Evolutionary conservation across 768 basidiomycete genomes (phyloP).

Genomic region (Psilocybe cyanescens): DNA sequence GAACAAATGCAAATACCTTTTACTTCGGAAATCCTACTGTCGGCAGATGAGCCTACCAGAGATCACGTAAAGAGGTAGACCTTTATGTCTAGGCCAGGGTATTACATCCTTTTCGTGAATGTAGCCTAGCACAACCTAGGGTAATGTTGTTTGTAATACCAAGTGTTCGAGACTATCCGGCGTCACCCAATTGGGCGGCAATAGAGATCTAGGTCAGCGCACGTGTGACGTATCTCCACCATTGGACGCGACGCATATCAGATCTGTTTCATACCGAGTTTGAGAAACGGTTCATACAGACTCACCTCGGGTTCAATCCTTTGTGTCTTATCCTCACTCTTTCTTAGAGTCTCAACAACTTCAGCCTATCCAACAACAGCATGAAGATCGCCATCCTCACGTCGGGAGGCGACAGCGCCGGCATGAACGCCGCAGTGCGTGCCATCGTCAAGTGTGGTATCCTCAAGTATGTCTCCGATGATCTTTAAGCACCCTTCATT

Average conservation of each 20-base stretch:
- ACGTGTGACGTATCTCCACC: conserved; percentile 16
- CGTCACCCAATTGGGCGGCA: conserved; percentile 10
- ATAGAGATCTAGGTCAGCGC: conserved; percentile 10
- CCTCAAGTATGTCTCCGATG: conserved; percentile 62
- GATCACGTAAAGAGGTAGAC: neutral
- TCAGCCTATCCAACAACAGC: conserved; percentile 2
- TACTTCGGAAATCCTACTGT: neutral
- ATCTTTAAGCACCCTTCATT: neutral
- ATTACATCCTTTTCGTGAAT: neutral
- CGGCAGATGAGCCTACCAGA: neutral
- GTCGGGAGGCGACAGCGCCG: conserved; percentile 96
- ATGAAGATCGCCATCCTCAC: conserved; percentile 97
- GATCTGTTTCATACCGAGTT: neutral
- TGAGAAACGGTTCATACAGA: neutral
- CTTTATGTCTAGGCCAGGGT: neutral
- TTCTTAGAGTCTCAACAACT: neutral
- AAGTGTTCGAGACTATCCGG: neutral
- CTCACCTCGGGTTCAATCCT: neutral
- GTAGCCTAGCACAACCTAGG: conserved; percentile 1
- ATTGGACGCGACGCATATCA: conserved; percentile 11
- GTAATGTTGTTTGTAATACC: conserved; percentile 6
- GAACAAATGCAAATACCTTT: neutral
- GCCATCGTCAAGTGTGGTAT: conserved; percentile 93
- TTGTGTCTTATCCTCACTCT: neutral
- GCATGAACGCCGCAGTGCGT: conserved; percentile 96